Evolutionary conservation across 805 yeast species (phyloP), one percentile per base, ranked within the genome.

Genomic region (Candida peoriensis): DNA sequence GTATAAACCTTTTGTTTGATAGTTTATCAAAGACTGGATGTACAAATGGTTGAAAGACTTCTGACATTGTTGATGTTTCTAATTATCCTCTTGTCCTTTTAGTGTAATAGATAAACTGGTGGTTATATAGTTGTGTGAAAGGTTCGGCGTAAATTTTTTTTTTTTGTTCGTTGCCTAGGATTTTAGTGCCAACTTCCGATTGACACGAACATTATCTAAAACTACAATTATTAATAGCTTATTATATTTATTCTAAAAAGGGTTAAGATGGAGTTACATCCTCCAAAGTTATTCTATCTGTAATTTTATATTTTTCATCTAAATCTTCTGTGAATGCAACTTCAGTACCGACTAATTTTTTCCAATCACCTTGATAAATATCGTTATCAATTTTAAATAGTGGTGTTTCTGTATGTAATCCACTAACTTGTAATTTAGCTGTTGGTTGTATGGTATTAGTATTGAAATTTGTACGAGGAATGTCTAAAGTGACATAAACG

Each of bases 361-460:
- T 67, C 96, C 97, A 89, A 16, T 66, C 61, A 2, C 95, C 93
- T 55, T 77, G 75, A 54, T 76, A 86, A 4, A 85, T 58, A 24
- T 70, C 65, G 33, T 71, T 69, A 26, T 81, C 80, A 11, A 77
- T 60, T 46, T 72, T 76, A 28, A 79, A 65, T 15, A 78, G 50
- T 5, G 89, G 88, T 21, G 60, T 58, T 15, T 66, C 64, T 10
- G 68, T 60, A 15, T 76, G 74, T 18, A 81, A 51, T 0, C 81
- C 84, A 13, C 81, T 67, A 11, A 72, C 53, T 41, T 76, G 77
- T 17, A 81, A 44, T n/a, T 61, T 57, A 1, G 72, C 62, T 20
- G 61, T 54, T 14, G 66, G 58, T 20, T 61, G 65, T 36, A 63
- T 50, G 22, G 55, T 58, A 10, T 45, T 33, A 14, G 46, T 42